A percentile compares a stretch with the other conserved stretches of the same genome.
These are phyloP conservation scores for Meripilus lineatus DNA, from an alignment of 1,284 basidiomycete genomes.

Conservation along the genomic window DNA sequence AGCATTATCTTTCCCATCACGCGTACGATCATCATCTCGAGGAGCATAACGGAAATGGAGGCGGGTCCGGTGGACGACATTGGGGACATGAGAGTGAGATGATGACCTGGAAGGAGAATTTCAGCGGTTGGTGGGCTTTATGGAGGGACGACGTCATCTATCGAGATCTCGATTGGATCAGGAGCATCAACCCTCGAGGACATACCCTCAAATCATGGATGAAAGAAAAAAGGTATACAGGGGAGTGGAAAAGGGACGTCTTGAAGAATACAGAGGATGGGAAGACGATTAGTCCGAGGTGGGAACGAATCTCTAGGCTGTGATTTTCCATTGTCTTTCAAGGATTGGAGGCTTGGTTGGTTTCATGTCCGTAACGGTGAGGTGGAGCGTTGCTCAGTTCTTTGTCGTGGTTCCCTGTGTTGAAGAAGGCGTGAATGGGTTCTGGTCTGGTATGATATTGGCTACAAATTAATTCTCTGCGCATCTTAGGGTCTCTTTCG, in stretches of 20 bases:
- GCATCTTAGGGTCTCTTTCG: too few relatives aligned
- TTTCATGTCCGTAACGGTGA: too few relatives aligned
- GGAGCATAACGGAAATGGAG: too few relatives aligned
- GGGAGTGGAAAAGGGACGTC: constrained; percentile 7
- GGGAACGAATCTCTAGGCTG: background rate
- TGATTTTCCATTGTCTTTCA: background rate
- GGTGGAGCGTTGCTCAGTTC: too few relatives aligned
- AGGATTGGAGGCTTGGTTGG: too few relatives aligned
- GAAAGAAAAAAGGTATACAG: constrained; percentile 13
- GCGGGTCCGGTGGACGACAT: background rate
- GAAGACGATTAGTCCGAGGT: constrained; percentile 1
- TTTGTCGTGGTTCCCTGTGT: too few relatives aligned
- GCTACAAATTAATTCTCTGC: too few relatives aligned
- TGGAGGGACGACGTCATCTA: constrained; percentile 36
- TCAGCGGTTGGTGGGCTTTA: constrained; percentile 32
- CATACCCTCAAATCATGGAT: constrained; percentile 14
- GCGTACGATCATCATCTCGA: too few relatives aligned
- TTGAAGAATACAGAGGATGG: constrained; percentile 18
- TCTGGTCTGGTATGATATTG: too few relatives aligned
- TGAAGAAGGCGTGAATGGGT: too few relatives aligned
- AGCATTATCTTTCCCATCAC: too few relatives aligned
- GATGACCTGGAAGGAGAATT: constrained; percentile 32
- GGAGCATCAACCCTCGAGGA: constrained; percentile 26
- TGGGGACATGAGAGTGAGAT: constrained; percentile 15
- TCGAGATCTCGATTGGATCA: constrained; percentile 36